These are phyloP conservation scores for Xylariaceae sp. DNA, from an alignment of 2,329 filamentous ascomycete genomes.

Conservation along the genomic window DNA sequence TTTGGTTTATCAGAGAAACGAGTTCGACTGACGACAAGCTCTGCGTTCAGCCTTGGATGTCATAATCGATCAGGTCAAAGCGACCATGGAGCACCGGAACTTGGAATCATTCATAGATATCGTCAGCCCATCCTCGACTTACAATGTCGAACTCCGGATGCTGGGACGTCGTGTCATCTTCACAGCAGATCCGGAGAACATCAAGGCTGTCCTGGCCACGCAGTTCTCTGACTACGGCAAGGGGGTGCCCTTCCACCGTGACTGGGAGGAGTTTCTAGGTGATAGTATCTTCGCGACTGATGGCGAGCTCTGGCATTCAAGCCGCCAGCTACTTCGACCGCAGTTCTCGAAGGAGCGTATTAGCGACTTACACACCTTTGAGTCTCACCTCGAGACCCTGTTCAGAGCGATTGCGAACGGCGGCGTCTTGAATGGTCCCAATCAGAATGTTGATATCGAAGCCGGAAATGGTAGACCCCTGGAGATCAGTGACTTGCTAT, in stretches of 20 bases:
- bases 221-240: constrained; percentile 86
- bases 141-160: constrained; percentile 56
- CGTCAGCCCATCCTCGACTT: constrained; percentile 42
- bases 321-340: constrained; percentile 74
- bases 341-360: constrained; percentile 84
- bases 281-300: constrained; percentile 78
- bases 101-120: constrained; percentile 55
- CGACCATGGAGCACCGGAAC: constrained; percentile 50
- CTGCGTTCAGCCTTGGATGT: constrained; percentile 57
- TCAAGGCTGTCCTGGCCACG: constrained; percentile 83
- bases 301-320: constrained; percentile 70
- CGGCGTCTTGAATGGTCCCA: constrained; percentile 51
- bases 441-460: constrained; percentile 59
- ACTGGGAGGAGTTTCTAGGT: constrained; percentile 72
- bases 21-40: neutral
- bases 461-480: constrained; percentile 57
- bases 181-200: constrained; percentile 78
- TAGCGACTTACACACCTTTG: constrained; percentile 75
- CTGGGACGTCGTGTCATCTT: constrained; percentile 59
- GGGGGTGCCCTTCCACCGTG: constrained; percentile 65
- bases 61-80: constrained; percentile 50
- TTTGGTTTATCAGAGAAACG: neutral
- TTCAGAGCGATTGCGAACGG: constrained; percentile 61
- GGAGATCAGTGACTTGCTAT: constrained; percentile 73
- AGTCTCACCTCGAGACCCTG: constrained; percentile 70